Evolutionary conservation across 305 asterid species (phyloP), one percentile per base, ranked within the genome.

Genomic region (Rubia occidens): DNA sequence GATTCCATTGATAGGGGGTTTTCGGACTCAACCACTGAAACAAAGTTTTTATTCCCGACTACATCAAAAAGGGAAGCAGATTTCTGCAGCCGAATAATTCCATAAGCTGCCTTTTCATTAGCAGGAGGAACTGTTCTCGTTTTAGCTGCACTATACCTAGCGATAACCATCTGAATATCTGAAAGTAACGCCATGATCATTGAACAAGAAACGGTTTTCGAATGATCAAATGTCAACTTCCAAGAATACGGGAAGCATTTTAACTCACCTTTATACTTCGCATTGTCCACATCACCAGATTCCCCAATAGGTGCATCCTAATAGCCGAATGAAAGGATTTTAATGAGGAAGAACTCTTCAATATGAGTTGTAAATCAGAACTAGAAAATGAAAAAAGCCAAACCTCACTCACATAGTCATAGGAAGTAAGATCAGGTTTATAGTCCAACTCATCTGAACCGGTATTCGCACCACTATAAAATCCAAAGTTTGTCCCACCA

Each of bases 241-340:
- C 26, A 8, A 47, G 51, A 42, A 35, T 26, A 45, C 13, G 68
- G 11, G 14, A 64, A n/a, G 49, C 42, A 68, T 42, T 68, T 58
- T 47, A 68, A 29, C 58, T 44, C 75, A 93, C 98, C 98, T 88
- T 76, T 73, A 76, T 87, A 93, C 84, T 93, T 90, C 35, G 80
- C 73, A 73, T 88, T 93, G 79, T 84, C 85, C 76, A 86, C 90
- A 65, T 88, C 98, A 66, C 98, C 97, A 78, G 96, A 88, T 85
- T 93, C 97, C 72, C 86, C 80, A 75, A 93, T 87, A 67, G 98
- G 98, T 72, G 98, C 96, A 83, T 90, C 98, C 98, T 93, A 78
- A 71, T 67, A 24, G 47, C 60, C 51, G 65, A 75, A 72, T 15
- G 66, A 18, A 77, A 59, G 40, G 39, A 71, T 71, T 53, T 71